Conservation (phyloP, 306 rosid species). For the Rubus parviflorus region DNA sequence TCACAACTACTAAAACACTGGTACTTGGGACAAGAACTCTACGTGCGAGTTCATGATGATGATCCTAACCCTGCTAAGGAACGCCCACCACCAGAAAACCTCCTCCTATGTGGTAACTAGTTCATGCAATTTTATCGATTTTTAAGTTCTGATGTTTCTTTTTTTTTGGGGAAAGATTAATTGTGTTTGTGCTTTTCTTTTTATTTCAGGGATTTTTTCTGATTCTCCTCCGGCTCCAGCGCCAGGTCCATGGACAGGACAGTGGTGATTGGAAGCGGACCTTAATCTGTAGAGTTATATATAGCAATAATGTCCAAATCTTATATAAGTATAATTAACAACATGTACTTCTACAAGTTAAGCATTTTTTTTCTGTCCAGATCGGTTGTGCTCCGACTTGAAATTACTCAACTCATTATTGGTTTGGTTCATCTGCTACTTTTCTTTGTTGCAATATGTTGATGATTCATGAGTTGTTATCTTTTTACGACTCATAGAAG, state of each 20-base stretch:
- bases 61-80: slow-evolving; percentile 75
- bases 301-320: not conserved
- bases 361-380: not conserved
- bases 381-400: not conserved
- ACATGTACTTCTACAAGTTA: not conserved
- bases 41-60: slow-evolving; percentile 57
- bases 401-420: not conserved
- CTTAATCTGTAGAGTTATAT: not conserved
- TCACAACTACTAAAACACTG: slow-evolving; percentile 64
- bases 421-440: not conserved
- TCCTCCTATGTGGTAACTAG: slow-evolving; percentile 61
- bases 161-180: not conserved
- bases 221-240: slow-evolving; percentile 26
- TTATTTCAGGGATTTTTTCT: slow-evolving; percentile 32
- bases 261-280: not conserved
- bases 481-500: too few species aligned
- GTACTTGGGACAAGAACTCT: slow-evolving; percentile 76
- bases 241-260: slow-evolving; percentile 13
- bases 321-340: not conserved
- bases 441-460: not conserved
- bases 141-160: not conserved
- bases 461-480: too few species aligned
- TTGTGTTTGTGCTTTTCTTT: not conserved
- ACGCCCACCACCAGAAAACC: slow-evolving; percentile 55
- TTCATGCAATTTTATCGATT: slow-evolving; percentile 9